phyloP scores from a whole-genome alignment of 2,329 filamentous ascomycete species.

The Curvularia sp. region DNA sequence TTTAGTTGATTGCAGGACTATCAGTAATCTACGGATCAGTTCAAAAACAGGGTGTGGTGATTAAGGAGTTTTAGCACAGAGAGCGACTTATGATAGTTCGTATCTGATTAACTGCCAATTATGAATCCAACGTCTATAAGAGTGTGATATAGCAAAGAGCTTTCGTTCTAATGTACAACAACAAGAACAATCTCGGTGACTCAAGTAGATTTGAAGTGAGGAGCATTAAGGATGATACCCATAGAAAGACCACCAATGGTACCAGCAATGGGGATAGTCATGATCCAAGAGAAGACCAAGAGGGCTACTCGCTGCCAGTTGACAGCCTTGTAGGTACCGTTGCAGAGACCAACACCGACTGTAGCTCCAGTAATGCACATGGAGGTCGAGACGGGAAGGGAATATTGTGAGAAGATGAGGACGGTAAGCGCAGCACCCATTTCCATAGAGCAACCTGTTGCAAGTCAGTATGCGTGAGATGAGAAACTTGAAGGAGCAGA shows the following conservation, averaged over 20 bases:
- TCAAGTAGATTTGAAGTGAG: slow-evolving; percentile 54
- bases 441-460: slow-evolving; percentile 71
- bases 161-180: neutral
- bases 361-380: slow-evolving; percentile 81
- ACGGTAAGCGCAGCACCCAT: slow-evolving; percentile 80
- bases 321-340: slow-evolving; percentile 73
- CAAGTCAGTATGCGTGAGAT: slow-evolving; percentile 15
- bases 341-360: slow-evolving; percentile 79
- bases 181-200: neutral
- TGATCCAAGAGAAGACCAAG: slow-evolving; percentile 71
- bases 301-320: slow-evolving; percentile 76
- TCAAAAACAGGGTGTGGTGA: too few species aligned
- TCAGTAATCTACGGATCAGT: too few species aligned
- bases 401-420: slow-evolving; percentile 76
- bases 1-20: too few species aligned
- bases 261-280: slow-evolving; percentile 68
- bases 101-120: too few species aligned
- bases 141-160: neutral
- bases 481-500: neutral
- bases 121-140: too few species aligned
- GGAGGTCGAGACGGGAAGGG: slow-evolving; percentile 73
- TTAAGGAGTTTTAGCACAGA: too few species aligned
- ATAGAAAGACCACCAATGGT: slow-evolving; percentile 59
- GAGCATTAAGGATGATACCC: slow-evolving; percentile 64
- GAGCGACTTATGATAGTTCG: too few species aligned